phyloP scores from a whole-genome alignment of 106 monocot genomes.

The Dioscorea alata region DNA sequence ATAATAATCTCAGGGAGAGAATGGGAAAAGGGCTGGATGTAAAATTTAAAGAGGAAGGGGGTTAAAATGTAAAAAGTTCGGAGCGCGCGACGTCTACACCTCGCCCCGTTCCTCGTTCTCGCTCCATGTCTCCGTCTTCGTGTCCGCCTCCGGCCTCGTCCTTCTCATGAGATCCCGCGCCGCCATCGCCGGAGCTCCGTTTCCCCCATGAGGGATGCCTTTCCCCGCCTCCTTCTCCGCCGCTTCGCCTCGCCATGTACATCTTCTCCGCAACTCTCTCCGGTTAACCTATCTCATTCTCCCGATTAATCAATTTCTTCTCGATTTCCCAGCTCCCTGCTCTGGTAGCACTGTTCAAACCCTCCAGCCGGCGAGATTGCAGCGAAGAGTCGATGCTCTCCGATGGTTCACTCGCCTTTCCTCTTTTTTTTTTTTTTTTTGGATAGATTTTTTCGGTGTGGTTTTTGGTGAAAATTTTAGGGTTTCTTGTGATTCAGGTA shows the following conservation, averaged over 20 bases:
- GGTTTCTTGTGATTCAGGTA: slow-evolving; percentile 29
- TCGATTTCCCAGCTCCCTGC: background rate
- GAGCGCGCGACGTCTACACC: background rate
- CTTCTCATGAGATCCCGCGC: background rate
- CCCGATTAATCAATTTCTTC: background rate
- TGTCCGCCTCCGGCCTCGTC: background rate
- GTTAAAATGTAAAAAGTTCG: background rate
- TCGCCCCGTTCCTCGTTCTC: background rate
- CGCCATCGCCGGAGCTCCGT: too few species aligned
- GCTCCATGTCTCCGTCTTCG: background rate
- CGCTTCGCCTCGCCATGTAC: background rate
- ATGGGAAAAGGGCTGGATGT: too few species aligned
- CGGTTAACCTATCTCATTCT: background rate
- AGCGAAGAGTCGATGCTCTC: background rate
- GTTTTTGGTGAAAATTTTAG: background rate
- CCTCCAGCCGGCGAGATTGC: background rate
- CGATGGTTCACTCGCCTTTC: background rate
- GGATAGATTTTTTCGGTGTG: background rate
- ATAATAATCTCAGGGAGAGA: too few species aligned
- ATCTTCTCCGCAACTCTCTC: background rate
- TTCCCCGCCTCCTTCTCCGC: background rate
- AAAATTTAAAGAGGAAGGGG: too few species aligned
- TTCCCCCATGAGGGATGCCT: background rate
- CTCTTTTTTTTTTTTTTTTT: background rate
- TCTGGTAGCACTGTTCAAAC: background rate